Base-by-base conservation (phyloP, 176 grass and related monocot species). In the Lolium perenne region DNA sequence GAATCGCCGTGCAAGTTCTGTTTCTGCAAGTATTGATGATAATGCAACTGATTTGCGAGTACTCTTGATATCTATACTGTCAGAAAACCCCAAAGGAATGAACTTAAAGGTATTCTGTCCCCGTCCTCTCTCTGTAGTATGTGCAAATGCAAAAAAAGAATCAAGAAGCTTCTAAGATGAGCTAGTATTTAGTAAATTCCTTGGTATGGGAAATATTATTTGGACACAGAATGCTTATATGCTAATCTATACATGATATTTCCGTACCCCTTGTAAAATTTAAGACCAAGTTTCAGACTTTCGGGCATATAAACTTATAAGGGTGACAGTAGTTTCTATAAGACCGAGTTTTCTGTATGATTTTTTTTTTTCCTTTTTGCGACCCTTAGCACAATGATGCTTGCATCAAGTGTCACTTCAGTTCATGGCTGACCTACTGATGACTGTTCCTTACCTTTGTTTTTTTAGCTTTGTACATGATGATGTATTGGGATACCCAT, bases 51-150 rank as follows among this genome's bases (percentile, higher is more conserved):
- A 97, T 79, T 55, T 99, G 56, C 82, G 80, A 73, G 85, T 43
- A 49, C 61, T 84, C 72, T 84, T 99, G 83, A 97, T 99, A 78
- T 93, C 87, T 63, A 13, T 77, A 84, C 90, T 97, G 9, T 91
- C 97, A 68, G 76, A 99, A 88, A 93, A 93, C 79, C 89, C 94
- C 16, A 97, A 97, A 78, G 97, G 97, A 62, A 83, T 96, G 80
- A 89, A 62, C 87, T 86, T 99, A 91, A 99, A 97, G 97, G 97
- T 99, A 89, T 10, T 65, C 10, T 23, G 11, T 67, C 63, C 55
- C 20, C 38, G 51, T 10, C 17, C 41, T 20, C 17, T 6, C 17
- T 29, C 35, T 85, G 29, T 40, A 20, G 35, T 55, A 62, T 38
- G 71, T 21, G 48, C 86, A 81, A 69, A 81, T 68, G 73, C 50